phyloP scores from a whole-genome alignment of 2,329 filamentous ascomycete species.

The Ampelomyces quisqualis region DNA sequence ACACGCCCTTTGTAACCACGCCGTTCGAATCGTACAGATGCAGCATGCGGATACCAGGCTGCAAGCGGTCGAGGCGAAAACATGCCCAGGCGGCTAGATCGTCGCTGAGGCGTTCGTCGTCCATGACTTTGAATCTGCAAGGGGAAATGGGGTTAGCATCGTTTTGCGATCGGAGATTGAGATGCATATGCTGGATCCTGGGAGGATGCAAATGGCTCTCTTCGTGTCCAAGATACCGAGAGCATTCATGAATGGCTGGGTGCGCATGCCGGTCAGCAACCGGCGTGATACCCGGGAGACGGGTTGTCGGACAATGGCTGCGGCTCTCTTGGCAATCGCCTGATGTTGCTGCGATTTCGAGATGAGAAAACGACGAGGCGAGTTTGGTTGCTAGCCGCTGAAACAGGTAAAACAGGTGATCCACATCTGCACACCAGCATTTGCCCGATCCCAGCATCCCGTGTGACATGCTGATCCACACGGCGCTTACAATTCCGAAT shows the following conservation, averaged over 20 bases:
- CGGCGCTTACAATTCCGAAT: neutral
- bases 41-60: conserved; percentile 73
- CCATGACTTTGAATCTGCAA: conserved; percentile 75
- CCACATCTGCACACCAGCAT: neutral
- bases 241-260: neutral
- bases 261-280: neutral
- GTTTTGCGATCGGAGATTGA: neutral
- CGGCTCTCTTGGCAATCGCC: neutral
- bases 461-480: neutral
- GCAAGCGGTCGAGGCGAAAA: conserved; percentile 77
- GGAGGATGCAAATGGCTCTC: neutral
- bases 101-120: conserved; percentile 76
- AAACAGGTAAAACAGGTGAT: neutral
- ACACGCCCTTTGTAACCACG: conserved; percentile 62
- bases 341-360: too few species aligned
- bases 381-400: neutral
- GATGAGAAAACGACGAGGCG: conserved; percentile 1
- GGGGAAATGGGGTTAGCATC: neutral
- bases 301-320: neutral
- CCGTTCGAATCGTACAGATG: conserved; percentile 72
- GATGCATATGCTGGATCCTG: neutral
- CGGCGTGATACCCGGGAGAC: neutral
- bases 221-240: neutral
- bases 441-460: neutral
- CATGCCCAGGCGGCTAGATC: conserved; percentile 85